phyloP scores from a whole-genome alignment of 805 yeast species.

The Zygoascus flipseniorum region DNA sequence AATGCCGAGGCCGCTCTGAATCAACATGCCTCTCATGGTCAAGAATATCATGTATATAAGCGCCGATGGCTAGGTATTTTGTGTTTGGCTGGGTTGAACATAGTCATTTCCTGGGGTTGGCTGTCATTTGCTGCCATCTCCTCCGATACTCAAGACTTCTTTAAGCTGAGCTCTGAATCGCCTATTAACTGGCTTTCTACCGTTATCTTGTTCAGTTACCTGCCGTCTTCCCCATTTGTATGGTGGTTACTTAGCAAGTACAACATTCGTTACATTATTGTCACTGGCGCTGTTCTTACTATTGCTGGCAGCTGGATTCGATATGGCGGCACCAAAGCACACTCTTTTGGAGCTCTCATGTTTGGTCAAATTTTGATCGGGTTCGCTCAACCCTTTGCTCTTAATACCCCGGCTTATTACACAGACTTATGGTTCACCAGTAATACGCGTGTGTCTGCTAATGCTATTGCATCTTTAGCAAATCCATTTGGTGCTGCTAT shows the following conservation, averaged over 20 bases:
- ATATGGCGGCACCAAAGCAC: conserved; percentile 23
- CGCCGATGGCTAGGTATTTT: conserved; percentile 28
- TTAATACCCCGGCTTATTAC: conserved; percentile 25
- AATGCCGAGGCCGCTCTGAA: not conserved
- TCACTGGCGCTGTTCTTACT: conserved; percentile 18
- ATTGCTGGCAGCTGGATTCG: conserved; percentile 26
- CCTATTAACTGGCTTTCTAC: conserved; percentile 30
- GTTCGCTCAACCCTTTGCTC: conserved; percentile 28
- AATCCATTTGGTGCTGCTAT: conserved; percentile 30
- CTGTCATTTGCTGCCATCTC: conserved; percentile 27
- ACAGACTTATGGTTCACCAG: conserved; percentile 28
- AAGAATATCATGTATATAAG: conserved; percentile 19
- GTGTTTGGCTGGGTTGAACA: conserved; percentile 23
- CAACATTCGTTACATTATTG: conserved; percentile 19
- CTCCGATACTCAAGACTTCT: conserved; percentile 17
- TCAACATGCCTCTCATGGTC: not conserved
- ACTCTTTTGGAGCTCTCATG: conserved; percentile 24
- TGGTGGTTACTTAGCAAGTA: conserved; percentile 18
- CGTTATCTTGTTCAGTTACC: conserved; percentile 25
- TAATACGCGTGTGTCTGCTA: conserved; percentile 28
- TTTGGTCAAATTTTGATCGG: conserved; percentile 29
- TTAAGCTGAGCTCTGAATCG: conserved; percentile 16
- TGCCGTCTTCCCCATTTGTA: conserved; percentile 21
- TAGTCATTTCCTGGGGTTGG: conserved; percentile 29
- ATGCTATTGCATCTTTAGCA: conserved; percentile 27